These are phyloP conservation scores for Colletotrichum sp. DNA, from an alignment of 2,329 filamentous ascomycete species.

Conservation along the genomic window DNA sequence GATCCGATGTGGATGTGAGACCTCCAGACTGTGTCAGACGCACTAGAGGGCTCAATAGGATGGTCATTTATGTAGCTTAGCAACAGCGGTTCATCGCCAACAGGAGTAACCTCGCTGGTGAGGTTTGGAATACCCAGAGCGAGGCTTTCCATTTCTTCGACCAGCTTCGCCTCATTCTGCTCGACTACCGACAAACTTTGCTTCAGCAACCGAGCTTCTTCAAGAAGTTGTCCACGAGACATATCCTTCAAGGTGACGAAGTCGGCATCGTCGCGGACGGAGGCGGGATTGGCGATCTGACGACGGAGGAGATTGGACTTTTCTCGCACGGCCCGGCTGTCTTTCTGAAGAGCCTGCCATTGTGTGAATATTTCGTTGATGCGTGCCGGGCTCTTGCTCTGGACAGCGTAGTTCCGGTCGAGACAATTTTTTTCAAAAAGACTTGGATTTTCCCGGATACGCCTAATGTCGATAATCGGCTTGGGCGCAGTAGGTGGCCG, in stretches of 20 bases:
- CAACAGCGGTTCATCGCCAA: constrained; percentile 68
- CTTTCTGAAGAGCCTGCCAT: constrained; percentile 65
- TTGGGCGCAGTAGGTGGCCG: constrained; percentile 79
- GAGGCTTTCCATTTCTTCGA: constrained; percentile 72
- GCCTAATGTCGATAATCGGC: constrained; percentile 80
- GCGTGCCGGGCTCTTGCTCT: constrained; percentile 57
- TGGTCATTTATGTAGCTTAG: constrained; percentile 82
- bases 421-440: constrained; percentile 84
- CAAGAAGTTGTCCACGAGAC: constrained; percentile 59
- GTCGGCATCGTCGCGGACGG: constrained; percentile 46
- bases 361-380: constrained; percentile 62
- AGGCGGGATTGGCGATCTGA: constrained; percentile 58
- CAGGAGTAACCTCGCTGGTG: constrained; percentile 77
- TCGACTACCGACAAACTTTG: constrained; percentile 64
- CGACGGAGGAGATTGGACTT: constrained; percentile 69
- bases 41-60: constrained; percentile 42
- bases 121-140: constrained; percentile 86
- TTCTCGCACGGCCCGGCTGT: constrained; percentile 67
- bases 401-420: constrained; percentile 78
- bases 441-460: constrained; percentile 85
- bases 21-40: constrained; percentile 58
- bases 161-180: constrained; percentile 63
- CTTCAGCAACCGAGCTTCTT: constrained; percentile 71
- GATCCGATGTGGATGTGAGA: constrained; percentile 89
- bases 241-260: constrained; percentile 38